phyloP scores from a whole-genome alignment of 305 asterid species.

The Fraxinus albicans region DNA sequence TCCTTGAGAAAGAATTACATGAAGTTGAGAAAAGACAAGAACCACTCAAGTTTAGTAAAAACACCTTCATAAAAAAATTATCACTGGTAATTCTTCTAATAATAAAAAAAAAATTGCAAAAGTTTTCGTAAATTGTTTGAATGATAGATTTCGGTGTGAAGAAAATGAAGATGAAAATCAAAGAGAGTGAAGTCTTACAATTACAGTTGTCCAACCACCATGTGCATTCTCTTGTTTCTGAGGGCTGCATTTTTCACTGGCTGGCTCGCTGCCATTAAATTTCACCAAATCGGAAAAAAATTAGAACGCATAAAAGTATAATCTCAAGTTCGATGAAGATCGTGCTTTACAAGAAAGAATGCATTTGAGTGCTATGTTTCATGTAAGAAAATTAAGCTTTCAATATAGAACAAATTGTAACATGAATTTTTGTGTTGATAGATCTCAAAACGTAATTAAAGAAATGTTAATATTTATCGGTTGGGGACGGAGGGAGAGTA shows the following conservation, averaged over 20 bases:
- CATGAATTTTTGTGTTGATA: not conserved
- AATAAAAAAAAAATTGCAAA: not conserved
- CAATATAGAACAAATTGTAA: no score
- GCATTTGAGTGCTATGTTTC: not conserved
- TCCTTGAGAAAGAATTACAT: not conserved
- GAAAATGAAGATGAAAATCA: not conserved
- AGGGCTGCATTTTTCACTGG: conserved; percentile 72
- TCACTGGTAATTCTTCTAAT: not conserved
- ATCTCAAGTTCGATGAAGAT: not conserved
- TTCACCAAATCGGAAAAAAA: not conserved
- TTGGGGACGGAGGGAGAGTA: not conserved
- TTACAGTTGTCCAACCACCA: conserved; percentile 70
- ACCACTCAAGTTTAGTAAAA: not conserved
- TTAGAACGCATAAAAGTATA: no score
- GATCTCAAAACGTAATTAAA: not conserved
- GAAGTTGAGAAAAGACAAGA: not conserved
- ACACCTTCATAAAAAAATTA: not conserved
- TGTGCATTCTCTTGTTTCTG: conserved; percentile 50
- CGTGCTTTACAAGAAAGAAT: not conserved
- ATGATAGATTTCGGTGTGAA: not conserved
- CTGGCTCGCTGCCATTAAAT: conserved; percentile 67
- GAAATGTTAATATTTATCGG: not conserved
- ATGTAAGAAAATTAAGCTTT: not conserved
- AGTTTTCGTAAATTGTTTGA: not conserved
- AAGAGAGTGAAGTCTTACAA: conserved; percentile 46